Conservation (phyloP, 1,139 yeast species). For the Pichia sp. region DNA sequence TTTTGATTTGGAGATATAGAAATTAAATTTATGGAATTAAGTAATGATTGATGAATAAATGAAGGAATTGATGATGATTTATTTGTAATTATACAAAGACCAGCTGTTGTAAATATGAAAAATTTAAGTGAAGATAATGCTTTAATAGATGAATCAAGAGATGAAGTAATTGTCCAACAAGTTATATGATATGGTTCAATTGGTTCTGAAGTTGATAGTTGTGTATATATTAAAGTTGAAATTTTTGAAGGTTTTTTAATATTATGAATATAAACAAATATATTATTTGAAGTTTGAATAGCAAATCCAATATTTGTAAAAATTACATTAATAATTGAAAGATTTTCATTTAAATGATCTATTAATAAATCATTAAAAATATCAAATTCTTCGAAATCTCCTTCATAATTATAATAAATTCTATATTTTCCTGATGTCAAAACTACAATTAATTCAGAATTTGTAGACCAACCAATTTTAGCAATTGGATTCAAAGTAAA, state of each 20-base stretch:
- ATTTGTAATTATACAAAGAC: slow-evolving; percentile 2
- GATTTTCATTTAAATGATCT: not conserved
- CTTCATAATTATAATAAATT: slow-evolving; percentile 62
- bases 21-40: slow-evolving; percentile 37
- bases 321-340: slow-evolving; percentile 35
- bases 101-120: slow-evolving; percentile 6
- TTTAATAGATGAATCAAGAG: slow-evolving; percentile 17
- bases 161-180: slow-evolving; percentile 33
- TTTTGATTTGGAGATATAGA: slow-evolving; percentile 57
- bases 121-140: slow-evolving; percentile 10
- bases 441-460: slow-evolving; percentile 55
- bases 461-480: slow-evolving; percentile 48
- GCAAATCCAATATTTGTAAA: slow-evolving; percentile 32
- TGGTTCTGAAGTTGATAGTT: slow-evolving; percentile 5
- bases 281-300: slow-evolving; percentile 30
- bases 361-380: slow-evolving; percentile 12
- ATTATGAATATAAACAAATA: slow-evolving; percentile 33
- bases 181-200: slow-evolving; percentile 11
- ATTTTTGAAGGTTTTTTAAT: not conserved
- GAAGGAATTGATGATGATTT: not conserved
- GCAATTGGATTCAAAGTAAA: slow-evolving; percentile 49
- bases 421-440: slow-evolving; percentile 53
- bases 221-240: not conserved
- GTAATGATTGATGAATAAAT: not conserved
- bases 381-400: slow-evolving; percentile 51